Percentiles rank a stretch among this genome's conserved stretches.
Evolutionary conservation across 2,329 filamentous ascomycete species (phyloP).

Genomic region (Alternaria panax): DNA sequence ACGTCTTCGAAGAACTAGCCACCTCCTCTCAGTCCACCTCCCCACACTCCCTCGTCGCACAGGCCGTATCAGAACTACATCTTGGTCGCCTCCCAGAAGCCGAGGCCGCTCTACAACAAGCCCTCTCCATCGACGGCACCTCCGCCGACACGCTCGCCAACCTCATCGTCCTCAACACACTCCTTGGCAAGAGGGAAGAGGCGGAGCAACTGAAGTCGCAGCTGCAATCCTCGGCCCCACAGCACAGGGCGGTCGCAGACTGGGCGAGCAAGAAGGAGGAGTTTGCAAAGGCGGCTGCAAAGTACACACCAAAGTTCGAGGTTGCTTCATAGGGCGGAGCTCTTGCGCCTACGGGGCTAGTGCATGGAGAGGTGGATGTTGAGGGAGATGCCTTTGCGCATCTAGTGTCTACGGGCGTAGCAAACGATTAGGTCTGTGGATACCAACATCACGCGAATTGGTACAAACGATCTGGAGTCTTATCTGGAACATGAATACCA

Average conservation of each 20-base stretch:
- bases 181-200: constrained; percentile 72
- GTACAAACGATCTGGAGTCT: no score
- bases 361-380: background rate
- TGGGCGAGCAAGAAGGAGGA: constrained; percentile 83
- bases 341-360: no score
- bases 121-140: constrained; percentile 74
- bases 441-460: no score
- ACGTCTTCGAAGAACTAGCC: constrained; percentile 96
- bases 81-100: constrained; percentile 88
- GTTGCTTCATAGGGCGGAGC: constrained; percentile 34
- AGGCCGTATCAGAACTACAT: constrained; percentile 91
- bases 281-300: constrained; percentile 85
- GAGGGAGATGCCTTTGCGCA: background rate
- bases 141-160: constrained; percentile 83
- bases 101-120: constrained; percentile 83
- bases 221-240: constrained; percentile 65
- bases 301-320: constrained; percentile 85
- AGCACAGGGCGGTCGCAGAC: constrained; percentile 76
- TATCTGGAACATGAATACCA: no score
- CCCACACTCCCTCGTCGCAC: constrained; percentile 77
- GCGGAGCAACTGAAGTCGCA: constrained; percentile 62
- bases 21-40: constrained; percentile 84
- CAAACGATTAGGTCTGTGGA: background rate
- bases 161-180: constrained; percentile 76
- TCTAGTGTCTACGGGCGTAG: background rate